These are phyloP conservation scores for Mycena metata DNA, from an alignment of 768 basidiomycete species.

Conservation along the genomic window DNA sequence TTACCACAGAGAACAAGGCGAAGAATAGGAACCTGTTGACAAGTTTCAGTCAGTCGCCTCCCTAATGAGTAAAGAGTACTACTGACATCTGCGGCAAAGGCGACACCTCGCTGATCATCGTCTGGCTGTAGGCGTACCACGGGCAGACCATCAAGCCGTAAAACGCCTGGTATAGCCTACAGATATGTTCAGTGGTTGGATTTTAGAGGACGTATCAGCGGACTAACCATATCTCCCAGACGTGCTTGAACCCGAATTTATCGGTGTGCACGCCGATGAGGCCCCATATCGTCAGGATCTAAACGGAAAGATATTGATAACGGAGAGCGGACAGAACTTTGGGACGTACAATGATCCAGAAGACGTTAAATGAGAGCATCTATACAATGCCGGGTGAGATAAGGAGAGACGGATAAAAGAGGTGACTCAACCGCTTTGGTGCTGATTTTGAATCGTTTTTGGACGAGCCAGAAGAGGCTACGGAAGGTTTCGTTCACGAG, in stretches of 20 bases:
- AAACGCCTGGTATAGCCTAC: constrained; percentile 76
- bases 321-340: background rate
- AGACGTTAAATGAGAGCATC: constrained; percentile 80
- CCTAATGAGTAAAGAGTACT: constrained; percentile 3
- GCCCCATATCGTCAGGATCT: constrained; percentile 81
- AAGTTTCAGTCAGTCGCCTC: background rate
- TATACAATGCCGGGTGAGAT: constrained; percentile 39
- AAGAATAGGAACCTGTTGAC: constrained; percentile 75
- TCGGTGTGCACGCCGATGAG: constrained; percentile 81
- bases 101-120: constrained; percentile 86
- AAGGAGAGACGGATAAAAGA: background rate
- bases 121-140: constrained; percentile 87
- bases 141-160: constrained; percentile 83
- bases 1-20: constrained; percentile 78
- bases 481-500: background rate
- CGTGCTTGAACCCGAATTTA: constrained; percentile 85
- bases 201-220: constrained; percentile 23
- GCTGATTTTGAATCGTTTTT: constrained; percentile 71
- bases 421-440: constrained; percentile 67
- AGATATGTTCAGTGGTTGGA: background rate
- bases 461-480: constrained; percentile 78
- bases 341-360: constrained; percentile 72
- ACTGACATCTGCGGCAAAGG: constrained; percentile 77
- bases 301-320: background rate
- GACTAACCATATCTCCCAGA: constrained; percentile 81